Evolutionary conservation across 129 eudicot genomes (phyloP).

Genomic region (Ambrosia artemisiifolia): DNA sequence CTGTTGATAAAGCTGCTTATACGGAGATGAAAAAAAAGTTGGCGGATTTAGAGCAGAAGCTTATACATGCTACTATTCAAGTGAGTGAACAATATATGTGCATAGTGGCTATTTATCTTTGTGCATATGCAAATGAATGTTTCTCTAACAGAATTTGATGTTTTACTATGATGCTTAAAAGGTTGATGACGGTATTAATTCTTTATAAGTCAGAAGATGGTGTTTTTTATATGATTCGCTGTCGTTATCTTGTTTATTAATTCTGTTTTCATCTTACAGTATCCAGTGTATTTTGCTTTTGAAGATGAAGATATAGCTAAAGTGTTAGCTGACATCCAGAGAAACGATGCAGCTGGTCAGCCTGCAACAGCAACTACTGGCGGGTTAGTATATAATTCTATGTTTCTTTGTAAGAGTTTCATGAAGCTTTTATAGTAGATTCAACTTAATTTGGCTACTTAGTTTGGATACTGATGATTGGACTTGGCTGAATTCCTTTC

Average conservation of each 20-base stretch:
- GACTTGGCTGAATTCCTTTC: slow-evolving; percentile 16
- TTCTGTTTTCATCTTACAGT: slow-evolving; percentile 47
- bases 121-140: background rate
- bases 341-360: slow-evolving; percentile 87
- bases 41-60: slow-evolving; percentile 66
- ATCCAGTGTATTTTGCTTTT: slow-evolving; percentile 95
- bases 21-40: slow-evolving; percentile 40
- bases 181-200: background rate
- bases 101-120: background rate
- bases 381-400: slow-evolving; percentile 57
- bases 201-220: background rate
- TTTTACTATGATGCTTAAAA: slow-evolving; percentile 15
- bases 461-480: slow-evolving; percentile 11
- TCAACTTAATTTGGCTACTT: background rate
- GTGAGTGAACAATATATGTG: slow-evolving; percentile 47
- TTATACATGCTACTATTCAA: slow-evolving; percentile 69
- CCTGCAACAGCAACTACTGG: slow-evolving; percentile 99
- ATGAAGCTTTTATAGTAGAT: background rate
- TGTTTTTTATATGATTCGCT: background rate
- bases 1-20: slow-evolving; percentile 33
- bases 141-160: background rate
- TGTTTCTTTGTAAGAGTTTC: background rate
- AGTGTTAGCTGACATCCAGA: slow-evolving; percentile 79
- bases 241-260: slow-evolving; percentile 2
- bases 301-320: slow-evolving; percentile 73